Evolutionary conservation across 345 rosid species (phyloP).

Genomic region (Tarenaya hassleriana): DNA sequence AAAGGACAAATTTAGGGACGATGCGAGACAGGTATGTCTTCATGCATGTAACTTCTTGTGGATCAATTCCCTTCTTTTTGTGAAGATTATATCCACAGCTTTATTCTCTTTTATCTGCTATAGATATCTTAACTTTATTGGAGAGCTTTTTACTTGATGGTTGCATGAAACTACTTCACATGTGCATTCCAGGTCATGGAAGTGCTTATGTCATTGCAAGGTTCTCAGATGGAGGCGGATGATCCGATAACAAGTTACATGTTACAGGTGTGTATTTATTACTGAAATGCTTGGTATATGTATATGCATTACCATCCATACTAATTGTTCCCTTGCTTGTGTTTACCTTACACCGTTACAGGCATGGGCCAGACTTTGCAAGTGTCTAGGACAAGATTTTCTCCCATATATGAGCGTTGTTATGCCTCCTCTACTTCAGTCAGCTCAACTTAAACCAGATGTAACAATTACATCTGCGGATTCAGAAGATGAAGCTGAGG

Average conservation of each 20-base stretch:
- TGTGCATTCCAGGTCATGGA: constrained; percentile 77
- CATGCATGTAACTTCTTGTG: constrained; percentile 3
- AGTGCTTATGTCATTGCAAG: constrained; percentile 97
- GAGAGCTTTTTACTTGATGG: too few relatives aligned
- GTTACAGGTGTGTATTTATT: constrained; percentile 61
- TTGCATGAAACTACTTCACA: constrained; percentile 9
- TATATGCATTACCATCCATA: neutral
- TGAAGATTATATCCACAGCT: neutral
- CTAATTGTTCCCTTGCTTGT: constrained; percentile 10
- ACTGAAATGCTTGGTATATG: constrained; percentile 6
- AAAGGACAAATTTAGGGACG: constrained; percentile 91
- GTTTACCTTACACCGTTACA: constrained; percentile 24
- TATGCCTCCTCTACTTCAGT: constrained; percentile 96
- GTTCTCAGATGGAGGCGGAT: constrained; percentile 93
- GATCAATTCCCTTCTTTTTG: constrained; percentile 3
- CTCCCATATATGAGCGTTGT: constrained; percentile 97
- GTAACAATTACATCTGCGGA: constrained; percentile 96
- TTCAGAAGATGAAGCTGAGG: constrained; percentile 87
- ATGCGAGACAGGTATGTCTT: constrained; percentile 81
- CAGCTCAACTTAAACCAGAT: constrained; percentile 99
- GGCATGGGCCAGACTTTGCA: constrained; percentile 99
- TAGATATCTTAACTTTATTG: too few relatives aligned
- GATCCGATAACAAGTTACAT: constrained; percentile 98
- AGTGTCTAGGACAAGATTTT: constrained; percentile 97
- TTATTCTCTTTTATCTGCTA: neutral